Conservation (phyloP, 2,329 filamentous ascomycete species). For the Hymenoscyphus scutula region DNA sequence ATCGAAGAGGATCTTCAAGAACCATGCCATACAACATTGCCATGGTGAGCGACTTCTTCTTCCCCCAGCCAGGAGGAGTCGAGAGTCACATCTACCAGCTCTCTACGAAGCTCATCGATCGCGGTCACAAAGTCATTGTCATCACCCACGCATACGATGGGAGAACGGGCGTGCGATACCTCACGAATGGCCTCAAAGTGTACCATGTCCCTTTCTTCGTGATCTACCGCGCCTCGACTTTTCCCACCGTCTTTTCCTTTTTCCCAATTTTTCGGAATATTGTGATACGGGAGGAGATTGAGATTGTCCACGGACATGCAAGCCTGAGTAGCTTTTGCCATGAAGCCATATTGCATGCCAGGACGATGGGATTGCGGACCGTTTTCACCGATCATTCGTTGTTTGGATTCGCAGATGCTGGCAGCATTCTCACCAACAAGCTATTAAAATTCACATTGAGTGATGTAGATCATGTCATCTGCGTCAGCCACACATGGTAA, state of each 20-base stretch:
- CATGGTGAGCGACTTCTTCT: constrained; percentile 99
- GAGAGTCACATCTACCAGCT: constrained; percentile 99
- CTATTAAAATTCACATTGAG: constrained; percentile 93
- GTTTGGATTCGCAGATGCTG: constrained; percentile 95
- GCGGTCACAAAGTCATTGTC: constrained; percentile 96
- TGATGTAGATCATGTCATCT: constrained; percentile 97
- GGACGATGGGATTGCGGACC: constrained; percentile 93
- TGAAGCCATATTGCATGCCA: constrained; percentile 89
- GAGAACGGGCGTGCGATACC: constrained; percentile 86
- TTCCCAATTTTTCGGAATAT: constrained; percentile 98
- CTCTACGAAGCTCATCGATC: constrained; percentile 92
- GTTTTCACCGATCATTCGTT: constrained; percentile 97
- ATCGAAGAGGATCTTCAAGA: not conserved
- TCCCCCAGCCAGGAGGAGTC: constrained; percentile 91
- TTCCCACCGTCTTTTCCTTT: constrained; percentile 97
- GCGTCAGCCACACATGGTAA: constrained; percentile 96
- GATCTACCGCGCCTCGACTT: constrained; percentile 89
- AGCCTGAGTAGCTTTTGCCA: constrained; percentile 91
- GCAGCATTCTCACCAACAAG: constrained; percentile 95
- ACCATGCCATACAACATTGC: constrained; percentile 60
- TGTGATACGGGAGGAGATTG: constrained; percentile 86
- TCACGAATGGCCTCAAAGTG: constrained; percentile 97
- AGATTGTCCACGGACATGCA: constrained; percentile 97
- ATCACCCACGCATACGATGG: constrained; percentile 95
- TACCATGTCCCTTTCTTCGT: constrained; percentile 96